Conservation (phyloP, 306 rosid species). For the Neltuma alba region DNA sequence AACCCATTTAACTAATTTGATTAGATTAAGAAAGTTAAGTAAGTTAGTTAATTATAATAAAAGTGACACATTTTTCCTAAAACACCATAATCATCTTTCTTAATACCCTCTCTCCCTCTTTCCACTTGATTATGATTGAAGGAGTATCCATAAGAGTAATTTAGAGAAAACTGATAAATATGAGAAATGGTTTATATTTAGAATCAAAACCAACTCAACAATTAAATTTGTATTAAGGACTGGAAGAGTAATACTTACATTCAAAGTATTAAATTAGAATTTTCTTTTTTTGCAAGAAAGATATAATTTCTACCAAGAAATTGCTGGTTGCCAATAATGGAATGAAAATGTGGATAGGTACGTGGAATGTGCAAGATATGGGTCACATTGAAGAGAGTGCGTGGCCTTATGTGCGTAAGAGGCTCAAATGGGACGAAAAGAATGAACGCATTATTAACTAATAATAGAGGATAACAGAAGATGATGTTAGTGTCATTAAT, state of each 20-base stretch:
- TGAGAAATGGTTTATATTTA: too few species aligned
- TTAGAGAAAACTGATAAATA: too few species aligned
- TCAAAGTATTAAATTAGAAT: background rate
- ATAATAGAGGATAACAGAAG: conserved; percentile 24
- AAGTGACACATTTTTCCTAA: too few species aligned
- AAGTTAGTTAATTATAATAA: too few species aligned
- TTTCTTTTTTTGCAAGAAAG: background rate
- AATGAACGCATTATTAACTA: background rate
- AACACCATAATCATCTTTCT: too few species aligned
- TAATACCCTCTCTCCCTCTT: too few species aligned
- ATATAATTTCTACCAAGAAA: background rate
- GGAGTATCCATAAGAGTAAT: too few species aligned
- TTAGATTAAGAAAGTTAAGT: too few species aligned
- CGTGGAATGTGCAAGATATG: conserved; percentile 26
- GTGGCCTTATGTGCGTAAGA: conserved; percentile 42
- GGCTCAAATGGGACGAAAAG: conserved; percentile 21
- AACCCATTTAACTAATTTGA: too few species aligned
- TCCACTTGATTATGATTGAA: too few species aligned
- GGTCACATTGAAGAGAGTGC: conserved; percentile 28
- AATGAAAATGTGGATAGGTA: conserved; percentile 20
- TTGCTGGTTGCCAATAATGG: background rate
- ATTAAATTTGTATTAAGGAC: too few species aligned
- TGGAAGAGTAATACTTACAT: background rate
- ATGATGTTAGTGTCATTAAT: conserved; percentile 2
- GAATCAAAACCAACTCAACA: too few species aligned